phyloP scores from a whole-genome alignment of 2,329 filamentous ascomycete genomes.

The Monosporascus sp. region DNA sequence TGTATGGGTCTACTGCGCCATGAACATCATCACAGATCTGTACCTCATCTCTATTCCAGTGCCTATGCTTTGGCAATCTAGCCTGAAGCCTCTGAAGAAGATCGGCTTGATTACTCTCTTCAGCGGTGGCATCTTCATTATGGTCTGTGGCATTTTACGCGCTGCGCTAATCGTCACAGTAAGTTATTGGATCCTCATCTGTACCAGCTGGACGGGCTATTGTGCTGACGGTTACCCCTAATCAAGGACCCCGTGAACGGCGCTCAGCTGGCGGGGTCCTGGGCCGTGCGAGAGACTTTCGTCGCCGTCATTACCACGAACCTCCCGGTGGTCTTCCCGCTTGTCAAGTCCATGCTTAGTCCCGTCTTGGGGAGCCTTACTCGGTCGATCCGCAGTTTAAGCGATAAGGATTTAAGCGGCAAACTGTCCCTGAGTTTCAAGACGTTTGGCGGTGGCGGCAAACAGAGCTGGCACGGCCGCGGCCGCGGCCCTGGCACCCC shows the following conservation, averaged over 20 bases:
- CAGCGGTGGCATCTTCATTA: slow-evolving; percentile 35
- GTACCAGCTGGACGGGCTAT: neutral
- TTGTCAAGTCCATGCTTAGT: slow-evolving; percentile 33
- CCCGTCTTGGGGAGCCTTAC: slow-evolving; percentile 29
- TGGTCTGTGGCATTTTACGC: slow-evolving; percentile 32
- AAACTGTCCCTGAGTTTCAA: slow-evolving; percentile 30
- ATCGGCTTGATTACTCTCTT: slow-evolving; percentile 31
- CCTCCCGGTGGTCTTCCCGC: slow-evolving; percentile 40
- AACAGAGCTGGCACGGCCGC: slow-evolving; percentile 21
- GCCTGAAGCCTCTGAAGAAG: slow-evolving; percentile 31
- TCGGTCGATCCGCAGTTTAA: slow-evolving; percentile 20
- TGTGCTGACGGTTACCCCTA: neutral
- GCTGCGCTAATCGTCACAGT: slow-evolving; percentile 28
- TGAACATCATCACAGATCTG: slow-evolving; percentile 52
- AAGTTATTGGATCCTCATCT: neutral
- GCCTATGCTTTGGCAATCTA: slow-evolving; percentile 41
- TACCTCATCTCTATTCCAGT: slow-evolving; percentile 56
- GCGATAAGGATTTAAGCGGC: slow-evolving; percentile 24
- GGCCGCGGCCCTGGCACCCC: slow-evolving; percentile 25
- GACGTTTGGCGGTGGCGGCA: slow-evolving; percentile 34
- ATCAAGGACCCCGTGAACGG: slow-evolving; percentile 34
- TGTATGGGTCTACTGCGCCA: slow-evolving; percentile 41
- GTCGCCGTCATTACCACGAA: slow-evolving; percentile 39
- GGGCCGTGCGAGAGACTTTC: slow-evolving; percentile 40
- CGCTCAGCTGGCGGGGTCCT: slow-evolving; percentile 35